phyloP scores from a whole-genome alignment of 192 early-diverging fungal species.

The Coemansia sp. region DNA sequence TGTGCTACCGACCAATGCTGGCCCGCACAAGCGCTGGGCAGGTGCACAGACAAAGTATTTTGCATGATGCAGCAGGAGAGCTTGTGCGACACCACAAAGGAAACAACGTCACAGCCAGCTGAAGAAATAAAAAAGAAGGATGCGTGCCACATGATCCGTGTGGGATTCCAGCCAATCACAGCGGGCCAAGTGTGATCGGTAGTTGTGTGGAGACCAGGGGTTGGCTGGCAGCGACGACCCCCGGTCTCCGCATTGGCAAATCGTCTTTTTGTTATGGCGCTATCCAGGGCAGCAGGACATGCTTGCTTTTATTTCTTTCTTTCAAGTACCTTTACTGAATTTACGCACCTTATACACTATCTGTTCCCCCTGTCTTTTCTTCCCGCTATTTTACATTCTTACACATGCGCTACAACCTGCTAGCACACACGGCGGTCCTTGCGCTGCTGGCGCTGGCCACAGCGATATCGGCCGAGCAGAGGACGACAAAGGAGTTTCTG shows the following conservation, averaged over 20 bases:
- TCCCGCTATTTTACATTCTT: background rate
- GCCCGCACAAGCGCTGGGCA: too few relatives aligned
- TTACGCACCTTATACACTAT: background rate
- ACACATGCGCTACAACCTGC: constrained; percentile 33
- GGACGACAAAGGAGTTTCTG: constrained; percentile 43
- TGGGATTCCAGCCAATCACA: constrained; percentile 26
- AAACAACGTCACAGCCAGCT: background rate
- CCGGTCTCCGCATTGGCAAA: background rate
- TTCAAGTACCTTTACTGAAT: background rate
- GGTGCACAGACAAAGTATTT: too few relatives aligned
- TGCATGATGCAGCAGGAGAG: background rate
- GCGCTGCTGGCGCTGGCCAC: constrained; percentile 27
- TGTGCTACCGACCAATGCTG: too few relatives aligned
- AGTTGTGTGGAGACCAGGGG: constrained; percentile 10
- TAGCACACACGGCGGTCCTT: constrained; percentile 36
- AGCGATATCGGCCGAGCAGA: constrained; percentile 24
- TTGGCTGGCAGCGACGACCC: background rate
- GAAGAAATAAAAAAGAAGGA: too few relatives aligned
- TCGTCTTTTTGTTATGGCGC: background rate
- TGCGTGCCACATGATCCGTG: constrained; percentile 12
- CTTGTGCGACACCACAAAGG: background rate
- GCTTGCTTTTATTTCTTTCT: background rate
- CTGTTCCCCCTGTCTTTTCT: background rate
- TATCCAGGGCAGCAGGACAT: background rate
- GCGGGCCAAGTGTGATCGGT: constrained; percentile 22